Percentiles rank a stretch among this genome's conserved stretches.
Evolutionary conservation across 306 rosid genomes (phyloP).

Genomic region (Quillaja saponaria): DNA sequence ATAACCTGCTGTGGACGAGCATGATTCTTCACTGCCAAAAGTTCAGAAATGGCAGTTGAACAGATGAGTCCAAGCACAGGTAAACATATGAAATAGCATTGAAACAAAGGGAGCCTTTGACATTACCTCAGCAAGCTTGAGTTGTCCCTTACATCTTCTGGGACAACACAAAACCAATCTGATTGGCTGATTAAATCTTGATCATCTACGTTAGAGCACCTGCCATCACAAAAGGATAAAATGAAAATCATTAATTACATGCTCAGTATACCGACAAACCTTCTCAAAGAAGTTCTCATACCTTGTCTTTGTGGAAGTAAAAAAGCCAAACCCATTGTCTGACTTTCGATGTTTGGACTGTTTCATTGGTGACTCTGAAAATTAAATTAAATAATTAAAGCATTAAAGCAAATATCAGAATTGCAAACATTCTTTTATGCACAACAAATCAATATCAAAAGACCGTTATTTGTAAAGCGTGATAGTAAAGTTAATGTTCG

Average conservation of each 20-base stretch:
- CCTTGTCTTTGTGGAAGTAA: slow-evolving; percentile 50
- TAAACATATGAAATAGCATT: slow-evolving; percentile 4
- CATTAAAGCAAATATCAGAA: slow-evolving; percentile 25
- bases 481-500: slow-evolving; percentile 11
- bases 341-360: slow-evolving; percentile 42
- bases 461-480: slow-evolving; percentile 2
- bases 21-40: slow-evolving; percentile 78
- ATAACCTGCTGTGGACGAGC: slow-evolving; percentile 82
- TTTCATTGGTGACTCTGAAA: slow-evolving; percentile 51
- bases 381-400: slow-evolving; percentile 22
- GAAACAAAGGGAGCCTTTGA: slow-evolving; percentile 21
- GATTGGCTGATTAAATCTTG: too few species aligned
- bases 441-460: slow-evolving; percentile 7
- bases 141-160: slow-evolving; percentile 68
- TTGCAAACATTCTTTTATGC: slow-evolving; percentile 17
- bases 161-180: too few species aligned
- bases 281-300: slow-evolving; percentile 32
- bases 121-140: slow-evolving; percentile 69
- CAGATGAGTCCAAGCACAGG: slow-evolving; percentile 24
- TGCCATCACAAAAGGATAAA: slow-evolving; percentile 33
- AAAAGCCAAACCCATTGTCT: slow-evolving; percentile 49
- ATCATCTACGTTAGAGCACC: slow-evolving; percentile 43
- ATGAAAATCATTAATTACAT: slow-evolving; percentile 32
- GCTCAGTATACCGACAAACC: slow-evolving; percentile 12
- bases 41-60: slow-evolving; percentile 26